Evolutionary conservation across 768 basidiomycete species (phyloP), one percentile per base, ranked within the genome.

Genomic region (Gymnopilus dilepis): DNA sequence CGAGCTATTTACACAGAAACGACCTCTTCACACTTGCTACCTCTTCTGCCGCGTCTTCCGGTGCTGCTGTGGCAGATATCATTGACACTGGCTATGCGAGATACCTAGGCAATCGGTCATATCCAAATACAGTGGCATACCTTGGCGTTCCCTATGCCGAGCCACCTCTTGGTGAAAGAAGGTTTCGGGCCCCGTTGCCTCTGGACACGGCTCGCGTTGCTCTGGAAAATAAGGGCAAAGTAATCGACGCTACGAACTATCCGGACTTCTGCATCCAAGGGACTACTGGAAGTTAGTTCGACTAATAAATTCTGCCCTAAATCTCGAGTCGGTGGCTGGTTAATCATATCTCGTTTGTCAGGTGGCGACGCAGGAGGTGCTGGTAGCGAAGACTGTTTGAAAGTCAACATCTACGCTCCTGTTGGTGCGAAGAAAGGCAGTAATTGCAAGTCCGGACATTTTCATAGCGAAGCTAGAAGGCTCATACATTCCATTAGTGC

Each of bases 371-470:
- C 82, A 22, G 86, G 87, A 50, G 86, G 87, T 28, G 85, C 85
- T 12, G 87, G 88, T 11, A 83, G 82, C 42, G 87, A 89, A 72
- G 87, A 89, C 63, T 89, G 86, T 63, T 71, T 89, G 33, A 88
- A 88, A 50, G 74, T 88, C n/a, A 87, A 89, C 68, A 78, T 90
- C 12, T 89, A 88, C 59, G 72, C 84, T 9, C 87, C 88, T 2
- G 72, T 76, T 6, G 78, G 79, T 6, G 79, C 81, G 3, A 82
- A 78, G 33, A 65, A 71, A 24, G 76, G 80, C 1, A 82, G 81
- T 61, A 80, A 84, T 31, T 65, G 86, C 86, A 61, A 65, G 84
- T 66, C 24, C 8, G 21, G 59, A 48, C 58, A 22, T n/a, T 13
- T 2, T 11, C 17, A 12, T 51, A 37, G 34, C 13, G 40, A 15